Conservation (phyloP, 805 yeast genomes). For the Naumovozyma baii region DNA sequence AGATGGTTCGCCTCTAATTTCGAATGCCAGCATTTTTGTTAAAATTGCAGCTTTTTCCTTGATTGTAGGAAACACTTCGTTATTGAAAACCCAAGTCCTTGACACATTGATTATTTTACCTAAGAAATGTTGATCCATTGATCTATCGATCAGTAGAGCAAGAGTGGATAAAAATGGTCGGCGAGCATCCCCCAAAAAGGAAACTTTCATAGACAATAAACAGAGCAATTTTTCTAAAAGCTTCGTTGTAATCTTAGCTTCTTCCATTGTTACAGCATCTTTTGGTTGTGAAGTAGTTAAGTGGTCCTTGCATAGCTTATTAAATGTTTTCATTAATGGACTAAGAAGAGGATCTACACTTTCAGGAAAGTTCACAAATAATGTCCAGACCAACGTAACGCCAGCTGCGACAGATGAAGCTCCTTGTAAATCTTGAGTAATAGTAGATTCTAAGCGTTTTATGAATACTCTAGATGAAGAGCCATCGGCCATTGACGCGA, state of each 20-base stretch:
- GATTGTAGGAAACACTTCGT: conserved; percentile 83
- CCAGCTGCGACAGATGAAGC: conserved; percentile 81
- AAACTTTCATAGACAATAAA: conserved; percentile 69
- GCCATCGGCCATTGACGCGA: conserved; percentile 45
- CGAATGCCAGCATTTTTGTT: conserved; percentile 89
- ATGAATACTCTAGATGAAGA: conserved; percentile 58
- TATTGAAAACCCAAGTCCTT: conserved; percentile 81
- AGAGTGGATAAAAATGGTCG: conserved; percentile 75
- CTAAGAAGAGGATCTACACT: conserved; percentile 69
- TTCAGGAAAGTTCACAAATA: conserved; percentile 64
- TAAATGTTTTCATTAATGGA: conserved; percentile 73
- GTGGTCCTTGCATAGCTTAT: conserved; percentile 83
- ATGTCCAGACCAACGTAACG: conserved; percentile 71
- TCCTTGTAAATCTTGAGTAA: conserved; percentile 66
- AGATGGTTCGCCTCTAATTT: conserved; percentile 74
- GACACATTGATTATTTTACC: conserved; percentile 69
- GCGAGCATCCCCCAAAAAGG: conserved; percentile 87
- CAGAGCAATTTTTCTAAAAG: conserved; percentile 67
- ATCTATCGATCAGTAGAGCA: conserved; percentile 84
- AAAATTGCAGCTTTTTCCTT: conserved; percentile 94
- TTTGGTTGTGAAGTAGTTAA: conserved; percentile 42
- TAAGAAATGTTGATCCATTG: conserved; percentile 66
- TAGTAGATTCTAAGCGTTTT: conserved; percentile 50
- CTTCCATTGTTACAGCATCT: conserved; percentile 43
- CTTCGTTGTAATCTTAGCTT: conserved; percentile 70